phyloP scores from a whole-genome alignment of 352 stramenopile genomes.

The Phytophthora lateralis region DNA sequence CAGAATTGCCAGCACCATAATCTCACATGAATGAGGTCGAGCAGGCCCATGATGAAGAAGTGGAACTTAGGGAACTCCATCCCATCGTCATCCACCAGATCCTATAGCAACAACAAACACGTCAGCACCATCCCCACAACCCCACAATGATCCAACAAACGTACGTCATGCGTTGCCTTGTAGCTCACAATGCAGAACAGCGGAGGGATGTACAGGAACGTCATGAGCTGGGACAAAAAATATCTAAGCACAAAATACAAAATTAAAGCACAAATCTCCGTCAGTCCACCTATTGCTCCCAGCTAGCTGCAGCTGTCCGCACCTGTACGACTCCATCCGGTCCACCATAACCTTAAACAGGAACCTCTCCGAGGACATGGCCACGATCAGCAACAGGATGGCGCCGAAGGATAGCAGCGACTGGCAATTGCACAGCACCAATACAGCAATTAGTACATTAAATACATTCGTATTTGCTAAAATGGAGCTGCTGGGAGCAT shows the following conservation, averaged over 20 bases:
- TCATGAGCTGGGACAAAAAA: slow-evolving; percentile 88
- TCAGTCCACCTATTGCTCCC: background rate
- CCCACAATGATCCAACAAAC: slow-evolving; percentile 9
- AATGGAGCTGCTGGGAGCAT: background rate
- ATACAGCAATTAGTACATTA: background rate
- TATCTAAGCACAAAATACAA: slow-evolving; percentile 49
- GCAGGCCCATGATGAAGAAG: slow-evolving; percentile 87
- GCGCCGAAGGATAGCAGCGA: slow-evolving; percentile 77
- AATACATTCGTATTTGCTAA: too few species aligned
- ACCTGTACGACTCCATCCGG: slow-evolving; percentile 90
- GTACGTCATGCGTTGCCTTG: slow-evolving; percentile 77
- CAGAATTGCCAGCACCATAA: background rate
- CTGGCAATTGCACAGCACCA: slow-evolving; percentile 31
- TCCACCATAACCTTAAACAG: slow-evolving; percentile 91
- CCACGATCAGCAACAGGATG: slow-evolving; percentile 73
- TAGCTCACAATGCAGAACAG: slow-evolving; percentile 89
- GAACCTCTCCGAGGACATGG: slow-evolving; percentile 84
- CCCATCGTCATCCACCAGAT: slow-evolving; percentile 85
- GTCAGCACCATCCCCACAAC: slow-evolving; percentile 1
- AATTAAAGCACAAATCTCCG: background rate
- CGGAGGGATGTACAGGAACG: slow-evolving; percentile 87
- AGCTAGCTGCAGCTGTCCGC: slow-evolving; percentile 6
- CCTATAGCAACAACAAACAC: slow-evolving; percentile 39
- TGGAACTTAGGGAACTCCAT: slow-evolving; percentile 88
- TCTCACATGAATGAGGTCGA: slow-evolving; percentile 81